Evolutionary conservation across 805 yeast species (phyloP).

Genomic region (Ogataea paraovalis): DNA sequence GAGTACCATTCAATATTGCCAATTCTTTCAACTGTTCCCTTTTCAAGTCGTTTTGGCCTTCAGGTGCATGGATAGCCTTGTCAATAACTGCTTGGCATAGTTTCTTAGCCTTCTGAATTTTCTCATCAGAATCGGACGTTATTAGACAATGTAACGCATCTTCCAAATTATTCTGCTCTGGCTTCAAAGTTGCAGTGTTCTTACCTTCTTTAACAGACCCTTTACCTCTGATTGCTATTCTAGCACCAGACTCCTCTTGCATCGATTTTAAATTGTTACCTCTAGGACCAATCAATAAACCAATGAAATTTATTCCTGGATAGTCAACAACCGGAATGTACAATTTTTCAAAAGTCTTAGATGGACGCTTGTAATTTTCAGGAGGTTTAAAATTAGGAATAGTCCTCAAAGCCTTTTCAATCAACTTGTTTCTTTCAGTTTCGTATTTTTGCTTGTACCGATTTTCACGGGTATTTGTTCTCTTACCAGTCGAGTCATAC

Average conservation of each 20-base stretch:
- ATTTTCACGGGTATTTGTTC: constrained; percentile 79
- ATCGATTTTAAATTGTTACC: constrained; percentile 82
- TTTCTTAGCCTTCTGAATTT: constrained; percentile 68
- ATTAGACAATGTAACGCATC: constrained; percentile 90
- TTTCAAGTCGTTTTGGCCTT: constrained; percentile 88
- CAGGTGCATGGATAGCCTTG: constrained; percentile 84
- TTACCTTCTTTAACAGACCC: constrained; percentile 96
- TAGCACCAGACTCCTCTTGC: constrained; percentile 84
- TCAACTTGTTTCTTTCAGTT: constrained; percentile 72
- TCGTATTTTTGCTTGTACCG: constrained; percentile 61
- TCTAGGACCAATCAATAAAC: constrained; percentile 89
- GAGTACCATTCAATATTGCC: constrained; percentile 92
- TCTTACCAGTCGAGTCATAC: constrained; percentile 77
- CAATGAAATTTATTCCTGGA: constrained; percentile 92
- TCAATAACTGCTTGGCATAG: constrained; percentile 73
- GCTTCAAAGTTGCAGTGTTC: constrained; percentile 43
- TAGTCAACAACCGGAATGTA: constrained; percentile 81
- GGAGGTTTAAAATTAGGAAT: constrained; percentile 84
- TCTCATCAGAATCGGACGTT: constrained; percentile 76
- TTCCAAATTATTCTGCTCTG: constrained; percentile 51
- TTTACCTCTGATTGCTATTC: constrained; percentile 85
- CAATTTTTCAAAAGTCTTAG: constrained; percentile 70
- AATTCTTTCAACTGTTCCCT: constrained; percentile 87
- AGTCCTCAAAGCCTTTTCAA: constrained; percentile 66
- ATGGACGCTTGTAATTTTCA: constrained; percentile 60